A percentile compares a stretch with the other conserved stretches of the same genome.
Conservation (phyloP, 2,329 filamentous ascomycete genomes). For the Beauveria rudraprayagi region DNA sequence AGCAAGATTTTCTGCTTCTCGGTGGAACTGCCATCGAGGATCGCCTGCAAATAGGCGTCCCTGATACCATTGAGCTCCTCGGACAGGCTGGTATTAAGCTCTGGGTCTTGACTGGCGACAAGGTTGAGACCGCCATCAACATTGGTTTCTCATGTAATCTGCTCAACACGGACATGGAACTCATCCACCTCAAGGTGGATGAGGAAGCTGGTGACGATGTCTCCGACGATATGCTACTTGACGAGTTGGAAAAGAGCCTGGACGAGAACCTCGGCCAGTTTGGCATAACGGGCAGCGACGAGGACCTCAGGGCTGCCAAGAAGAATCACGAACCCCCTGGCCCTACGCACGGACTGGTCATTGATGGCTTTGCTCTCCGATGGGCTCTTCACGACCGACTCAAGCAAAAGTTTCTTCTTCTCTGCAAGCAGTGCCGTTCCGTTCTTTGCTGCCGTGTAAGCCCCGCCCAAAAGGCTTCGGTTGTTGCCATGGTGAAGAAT, state of each 20-base stretch:
- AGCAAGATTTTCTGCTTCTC: conserved; percentile 78
- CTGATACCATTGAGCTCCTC: conserved; percentile 86
- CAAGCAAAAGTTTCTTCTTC: conserved; percentile 84
- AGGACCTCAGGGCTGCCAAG: conserved; percentile 71
- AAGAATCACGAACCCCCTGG: conserved; percentile 79
- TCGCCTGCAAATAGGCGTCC: conserved; percentile 90
- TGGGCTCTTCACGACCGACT: conserved; percentile 74
- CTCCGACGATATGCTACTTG: conserved; percentile 41
- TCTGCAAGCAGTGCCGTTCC: conserved; percentile 95
- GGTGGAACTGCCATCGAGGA: conserved; percentile 97
- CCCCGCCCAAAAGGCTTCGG: conserved; percentile 93
- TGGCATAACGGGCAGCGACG: conserved; percentile 72
- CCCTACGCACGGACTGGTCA: conserved; percentile 84
- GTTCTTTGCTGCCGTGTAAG: conserved; percentile 97
- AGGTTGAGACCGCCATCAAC: conserved; percentile 98
- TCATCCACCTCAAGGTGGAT: conserved; percentile 80
- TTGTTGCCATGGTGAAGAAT: conserved; percentile 90
- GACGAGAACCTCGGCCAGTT: conserved; percentile 68
- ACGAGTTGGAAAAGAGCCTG: conserved; percentile 59
- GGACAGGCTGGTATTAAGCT: conserved; percentile 94
- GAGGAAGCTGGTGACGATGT: conserved; percentile 55
- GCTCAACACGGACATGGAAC: conserved; percentile 94
- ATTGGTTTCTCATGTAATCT: conserved; percentile 99
- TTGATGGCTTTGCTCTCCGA: conserved; percentile 89
- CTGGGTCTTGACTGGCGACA: conserved; percentile 97